These are phyloP conservation scores for Pelargonium exstipulatum DNA, from an alignment of 441 rosid genomes.

Conservation along the genomic window DNA sequence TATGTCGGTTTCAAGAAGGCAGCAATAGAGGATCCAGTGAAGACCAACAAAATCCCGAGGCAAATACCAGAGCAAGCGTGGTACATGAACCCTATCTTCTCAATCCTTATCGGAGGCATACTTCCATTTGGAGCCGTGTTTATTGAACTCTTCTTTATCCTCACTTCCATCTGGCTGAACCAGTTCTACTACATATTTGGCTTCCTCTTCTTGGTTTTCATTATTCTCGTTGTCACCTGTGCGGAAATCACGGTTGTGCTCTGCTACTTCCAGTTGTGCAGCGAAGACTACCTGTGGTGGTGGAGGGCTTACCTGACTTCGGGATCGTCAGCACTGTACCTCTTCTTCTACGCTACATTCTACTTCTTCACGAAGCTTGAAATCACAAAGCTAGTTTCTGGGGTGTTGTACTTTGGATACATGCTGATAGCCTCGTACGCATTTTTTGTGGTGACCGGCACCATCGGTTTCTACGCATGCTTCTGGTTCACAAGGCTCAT, in stretches of 20 bases:
- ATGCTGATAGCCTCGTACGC: constrained; percentile 74
- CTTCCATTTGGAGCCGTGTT: constrained; percentile 91
- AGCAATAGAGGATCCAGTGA: constrained; percentile 64
- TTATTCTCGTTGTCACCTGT: constrained; percentile 71
- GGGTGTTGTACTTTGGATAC: constrained; percentile 78
- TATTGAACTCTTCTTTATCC: constrained; percentile 84
- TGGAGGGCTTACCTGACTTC: constrained; percentile 93
- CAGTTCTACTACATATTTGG: constrained; percentile 96
- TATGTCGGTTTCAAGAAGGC: constrained; percentile 74
- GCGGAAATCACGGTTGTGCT: constrained; percentile 88
- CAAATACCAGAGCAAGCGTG: constrained; percentile 76
- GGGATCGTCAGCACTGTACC: constrained; percentile 80
- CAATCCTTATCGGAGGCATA: constrained; percentile 81
- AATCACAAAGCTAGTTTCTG: constrained; percentile 78
- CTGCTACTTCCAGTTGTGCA: constrained; percentile 90
- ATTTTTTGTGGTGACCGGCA: constrained; percentile 75
- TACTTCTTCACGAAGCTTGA: constrained; percentile 91
- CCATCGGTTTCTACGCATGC: constrained; percentile 85
- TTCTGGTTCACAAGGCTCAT: constrained; percentile 91
- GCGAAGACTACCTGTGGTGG: constrained; percentile 96
- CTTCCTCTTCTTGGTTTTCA: constrained; percentile 77
- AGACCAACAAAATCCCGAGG: constrained; percentile 82
- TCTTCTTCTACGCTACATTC: constrained; percentile 76
- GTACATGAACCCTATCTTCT: constrained; percentile 83
- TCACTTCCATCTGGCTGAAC: constrained; percentile 83